Percentiles rank a stretch among this genome's conserved stretches.
Conservation (phyloP, 1,284 basidiomycete genomes). For the Puccinia novopanici region DNA sequence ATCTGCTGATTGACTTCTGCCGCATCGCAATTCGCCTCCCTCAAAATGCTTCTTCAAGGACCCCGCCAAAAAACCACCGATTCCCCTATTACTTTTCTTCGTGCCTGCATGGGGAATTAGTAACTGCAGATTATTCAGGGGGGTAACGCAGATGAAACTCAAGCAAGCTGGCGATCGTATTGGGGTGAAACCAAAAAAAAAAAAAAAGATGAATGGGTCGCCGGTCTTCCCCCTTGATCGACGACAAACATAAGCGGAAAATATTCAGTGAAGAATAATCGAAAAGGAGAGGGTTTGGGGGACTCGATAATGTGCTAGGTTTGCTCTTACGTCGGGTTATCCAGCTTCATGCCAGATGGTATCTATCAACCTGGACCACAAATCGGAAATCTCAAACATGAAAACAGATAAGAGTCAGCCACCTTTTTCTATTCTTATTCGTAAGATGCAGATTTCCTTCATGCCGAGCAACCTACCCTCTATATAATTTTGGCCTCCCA, state of each 20-base stretch:
- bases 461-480: not conserved
- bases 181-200: not conserved
- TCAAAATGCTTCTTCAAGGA: too few relatives aligned
- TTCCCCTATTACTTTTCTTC: not conserved
- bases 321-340: not conserved
- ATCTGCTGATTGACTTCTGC: too few relatives aligned
- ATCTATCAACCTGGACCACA: not conserved
- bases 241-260: not conserved
- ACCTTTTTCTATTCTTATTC: not conserved
- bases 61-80: not conserved
- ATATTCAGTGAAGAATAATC: not conserved
- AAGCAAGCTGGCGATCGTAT: not conserved
- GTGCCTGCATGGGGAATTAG: not conserved
- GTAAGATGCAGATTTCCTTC: not conserved
- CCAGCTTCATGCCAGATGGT: not conserved
- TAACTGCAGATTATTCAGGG: not conserved
- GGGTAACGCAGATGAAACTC: not conserved
- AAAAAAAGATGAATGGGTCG: too few relatives aligned
- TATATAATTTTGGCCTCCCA: constrained; percentile 1
- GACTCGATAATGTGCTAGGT: not conserved
- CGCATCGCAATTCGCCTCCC: too few relatives aligned
- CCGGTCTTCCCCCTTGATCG: not conserved
- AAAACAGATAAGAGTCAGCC: not conserved
- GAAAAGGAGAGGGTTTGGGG: not conserved
- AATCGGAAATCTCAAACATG: constrained; percentile 7